Percentiles rank a stretch among this genome's conserved stretches.
Evolutionary conservation across 345 rosid genomes (phyloP).

Genomic region (Cardiospermum halicacabum): DNA sequence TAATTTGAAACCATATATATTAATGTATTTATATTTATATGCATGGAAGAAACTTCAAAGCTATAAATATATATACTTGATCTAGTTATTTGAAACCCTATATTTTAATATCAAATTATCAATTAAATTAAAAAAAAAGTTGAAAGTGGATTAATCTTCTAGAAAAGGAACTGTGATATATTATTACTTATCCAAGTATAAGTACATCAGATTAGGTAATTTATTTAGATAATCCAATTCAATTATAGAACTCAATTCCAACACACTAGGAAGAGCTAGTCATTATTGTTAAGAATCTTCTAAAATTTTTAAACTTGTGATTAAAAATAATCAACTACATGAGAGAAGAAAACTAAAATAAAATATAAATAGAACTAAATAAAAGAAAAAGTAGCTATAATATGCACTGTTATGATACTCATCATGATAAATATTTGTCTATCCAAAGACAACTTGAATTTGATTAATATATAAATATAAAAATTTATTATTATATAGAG

Average conservation of each 20-base stretch:
- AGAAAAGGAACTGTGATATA: constrained; percentile 4
- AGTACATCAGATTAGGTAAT: constrained; percentile 12
- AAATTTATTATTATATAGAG: constrained; percentile 11
- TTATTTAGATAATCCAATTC: neutral
- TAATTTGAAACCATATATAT: too few relatives aligned
- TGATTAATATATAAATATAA: constrained; percentile 10
- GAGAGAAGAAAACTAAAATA: constrained; percentile 1
- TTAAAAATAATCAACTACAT: neutral
- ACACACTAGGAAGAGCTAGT: constrained; percentile 30
- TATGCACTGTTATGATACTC: constrained; percentile 6
- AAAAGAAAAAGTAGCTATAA: neutral
- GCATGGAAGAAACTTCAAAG: too few relatives aligned
- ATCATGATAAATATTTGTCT: constrained; percentile 5
- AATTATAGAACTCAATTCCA: constrained; percentile 23
- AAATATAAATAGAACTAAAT: constrained; percentile 8
- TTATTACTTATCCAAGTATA: constrained; percentile 6
- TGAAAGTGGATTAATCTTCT: constrained; percentile 11
- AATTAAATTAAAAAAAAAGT: neutral
- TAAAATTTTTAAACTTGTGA: constrained; percentile 6
- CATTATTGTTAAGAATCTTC: constrained; percentile 17
- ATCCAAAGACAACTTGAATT: neutral
- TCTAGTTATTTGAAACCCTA: constrained; percentile 9
- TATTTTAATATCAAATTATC: neutral
- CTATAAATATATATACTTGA: too few relatives aligned
- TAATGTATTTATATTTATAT: too few relatives aligned